Evolutionary conservation across 2,329 filamentous ascomycete genomes (phyloP).

Genomic region (Hawksworthiomyces lignivorus): DNA sequence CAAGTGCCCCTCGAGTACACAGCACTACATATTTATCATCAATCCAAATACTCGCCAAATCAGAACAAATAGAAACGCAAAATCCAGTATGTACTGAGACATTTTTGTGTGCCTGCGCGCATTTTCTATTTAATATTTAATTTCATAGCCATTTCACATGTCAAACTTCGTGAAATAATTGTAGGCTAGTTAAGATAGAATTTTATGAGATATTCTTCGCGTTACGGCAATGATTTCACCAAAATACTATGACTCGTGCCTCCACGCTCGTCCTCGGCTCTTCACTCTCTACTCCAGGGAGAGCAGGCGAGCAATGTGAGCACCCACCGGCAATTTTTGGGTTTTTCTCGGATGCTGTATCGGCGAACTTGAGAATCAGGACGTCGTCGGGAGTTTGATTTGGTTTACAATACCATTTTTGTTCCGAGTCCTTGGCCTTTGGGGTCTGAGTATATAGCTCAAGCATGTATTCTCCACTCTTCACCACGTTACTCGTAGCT

Average conservation of each 20-base stretch:
- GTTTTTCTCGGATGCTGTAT: neutral
- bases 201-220: no score
- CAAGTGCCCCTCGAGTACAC: no score
- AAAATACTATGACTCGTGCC: slow-evolving; percentile 2
- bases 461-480: slow-evolving; percentile 6
- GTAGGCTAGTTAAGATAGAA: no score
- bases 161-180: no score
- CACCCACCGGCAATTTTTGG: neutral
- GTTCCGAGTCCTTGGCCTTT: neutral
- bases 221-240: no score
- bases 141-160: no score
- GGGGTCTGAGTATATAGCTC: slow-evolving; percentile 4
- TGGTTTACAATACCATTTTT: slow-evolving; percentile 6
- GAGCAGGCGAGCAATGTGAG: slow-evolving; percentile 2
- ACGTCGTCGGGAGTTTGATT: slow-evolving; percentile 5
- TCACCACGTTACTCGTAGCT: slow-evolving; percentile 5
- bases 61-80: no score
- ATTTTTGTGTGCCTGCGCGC: no score
- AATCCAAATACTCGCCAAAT: no score
- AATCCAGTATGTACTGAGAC: no score
- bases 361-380: slow-evolving; percentile 7
- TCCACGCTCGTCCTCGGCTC: slow-evolving; percentile 6
- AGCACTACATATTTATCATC: no score
- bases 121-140: no score
- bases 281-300: neutral